These are phyloP conservation scores for Alternaria infectoria DNA, from an alignment of 2,329 filamentous ascomycete genomes.

Conservation along the genomic window DNA sequence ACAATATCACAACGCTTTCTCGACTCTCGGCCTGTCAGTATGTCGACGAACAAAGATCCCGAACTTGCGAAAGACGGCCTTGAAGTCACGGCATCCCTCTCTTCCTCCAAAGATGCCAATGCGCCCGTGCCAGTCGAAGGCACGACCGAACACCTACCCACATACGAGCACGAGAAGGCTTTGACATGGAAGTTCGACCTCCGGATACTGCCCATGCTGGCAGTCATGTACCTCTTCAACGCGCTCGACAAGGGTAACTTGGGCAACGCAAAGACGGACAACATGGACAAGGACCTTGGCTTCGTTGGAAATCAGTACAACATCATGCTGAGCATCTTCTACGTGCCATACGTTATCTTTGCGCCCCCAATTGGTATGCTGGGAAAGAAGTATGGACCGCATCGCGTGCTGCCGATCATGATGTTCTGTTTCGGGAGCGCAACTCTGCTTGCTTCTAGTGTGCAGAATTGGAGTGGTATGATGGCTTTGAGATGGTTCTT, in stretches of 20 bases:
- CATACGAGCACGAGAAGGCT: conserved; percentile 44
- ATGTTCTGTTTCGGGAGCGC: conserved; percentile 73
- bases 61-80: conserved; percentile 40
- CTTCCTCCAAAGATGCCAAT: conserved; percentile 32
- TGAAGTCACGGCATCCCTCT: conserved; percentile 32
- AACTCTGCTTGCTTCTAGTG: conserved; percentile 65
- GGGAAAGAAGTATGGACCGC: conserved; percentile 71
- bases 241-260: conserved; percentile 44
- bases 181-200: conserved; percentile 64
- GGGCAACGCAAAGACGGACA: conserved; percentile 54
- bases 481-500: conserved; percentile 73
- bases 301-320: conserved; percentile 72
- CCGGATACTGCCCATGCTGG: conserved; percentile 62
- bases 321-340: conserved; percentile 72
- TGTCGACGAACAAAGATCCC: conserved; percentile 34
- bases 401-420: conserved; percentile 68
- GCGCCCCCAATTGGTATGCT: conserved; percentile 70
- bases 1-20: not conserved
- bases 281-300: conserved; percentile 60
- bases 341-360: conserved; percentile 74
- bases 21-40: conserved; percentile 11
- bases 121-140: conserved; percentile 34
- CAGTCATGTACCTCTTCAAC: conserved; percentile 67
- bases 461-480: conserved; percentile 68
- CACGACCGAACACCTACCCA: conserved; percentile 41